Evolutionary conservation across 257 asterid species (phyloP).

Genomic region (Solanum piurae): DNA sequence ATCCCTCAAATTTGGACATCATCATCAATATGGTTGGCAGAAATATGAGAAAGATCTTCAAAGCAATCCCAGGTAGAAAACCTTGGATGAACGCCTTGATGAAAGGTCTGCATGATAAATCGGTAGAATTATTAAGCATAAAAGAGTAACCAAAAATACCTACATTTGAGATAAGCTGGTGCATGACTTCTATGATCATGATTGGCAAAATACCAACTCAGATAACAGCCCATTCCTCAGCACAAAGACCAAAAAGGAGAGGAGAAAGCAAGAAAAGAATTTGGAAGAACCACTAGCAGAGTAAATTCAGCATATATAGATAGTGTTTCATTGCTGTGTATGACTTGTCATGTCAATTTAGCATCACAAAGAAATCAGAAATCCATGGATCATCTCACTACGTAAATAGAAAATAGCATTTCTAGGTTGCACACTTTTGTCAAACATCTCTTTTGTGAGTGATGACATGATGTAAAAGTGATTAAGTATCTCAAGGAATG

Average conservation of each 20-base stretch:
- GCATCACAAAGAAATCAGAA: neutral
- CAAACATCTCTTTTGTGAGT: neutral
- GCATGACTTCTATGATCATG: neutral
- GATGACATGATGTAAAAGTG: neutral
- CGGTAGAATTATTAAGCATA: neutral
- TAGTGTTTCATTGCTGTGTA: neutral
- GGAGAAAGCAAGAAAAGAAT: neutral
- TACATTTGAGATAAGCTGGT: neutral
- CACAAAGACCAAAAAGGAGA: neutral
- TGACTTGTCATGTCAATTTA: neutral
- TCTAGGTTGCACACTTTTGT: neutral
- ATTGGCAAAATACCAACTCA: neutral
- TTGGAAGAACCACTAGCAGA: neutral
- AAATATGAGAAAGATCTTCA: constrained; percentile 84
- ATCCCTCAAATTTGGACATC: constrained; percentile 92
- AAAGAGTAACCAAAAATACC: neutral
- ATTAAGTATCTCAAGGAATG: neutral
- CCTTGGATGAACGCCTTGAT: constrained; percentile 94
- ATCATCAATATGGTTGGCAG: constrained; percentile 80
- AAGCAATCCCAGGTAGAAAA: constrained; percentile 88
- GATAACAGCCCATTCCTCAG: neutral
- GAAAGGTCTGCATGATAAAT: constrained; percentile 41
- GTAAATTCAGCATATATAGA: neutral
- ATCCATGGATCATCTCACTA: neutral
- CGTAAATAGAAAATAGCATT: neutral